These are phyloP conservation scores for Xylariaceae sp. DNA, from an alignment of 2,329 filamentous ascomycete species.

Conservation along the genomic window DNA sequence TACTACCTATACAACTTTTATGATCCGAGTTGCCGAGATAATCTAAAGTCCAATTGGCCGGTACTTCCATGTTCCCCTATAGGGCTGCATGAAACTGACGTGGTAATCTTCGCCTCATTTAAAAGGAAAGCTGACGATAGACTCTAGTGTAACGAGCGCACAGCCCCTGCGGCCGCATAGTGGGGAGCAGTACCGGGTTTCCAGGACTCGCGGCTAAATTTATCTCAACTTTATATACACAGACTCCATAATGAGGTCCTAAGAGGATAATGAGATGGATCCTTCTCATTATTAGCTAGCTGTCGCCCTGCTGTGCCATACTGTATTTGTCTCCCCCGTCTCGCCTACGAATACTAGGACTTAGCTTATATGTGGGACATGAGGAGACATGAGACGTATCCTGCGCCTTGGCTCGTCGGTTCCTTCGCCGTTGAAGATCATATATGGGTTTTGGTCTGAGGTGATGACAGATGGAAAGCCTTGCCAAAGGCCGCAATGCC, in stretches of 20 bases:
- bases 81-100: slow-evolving; percentile 13
- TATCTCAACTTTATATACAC: too few relatives aligned
- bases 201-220: too few relatives aligned
- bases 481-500: neutral
- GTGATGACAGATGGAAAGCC: neutral
- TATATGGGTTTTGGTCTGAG: slow-evolving; percentile 5
- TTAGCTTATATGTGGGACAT: slow-evolving; percentile 8
- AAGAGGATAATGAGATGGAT: neutral
- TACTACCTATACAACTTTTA: too few relatives aligned
- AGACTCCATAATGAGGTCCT: too few relatives aligned
- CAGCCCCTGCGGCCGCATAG: neutral
- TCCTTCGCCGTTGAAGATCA: slow-evolving; percentile 3
- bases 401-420: slow-evolving; percentile 1
- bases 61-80: too few relatives aligned
- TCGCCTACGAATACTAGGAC: slow-evolving; percentile 6
- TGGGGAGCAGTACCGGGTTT: too few relatives aligned
- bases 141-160: too few relatives aligned
- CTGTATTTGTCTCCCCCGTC: neutral
- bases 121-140: too few relatives aligned
- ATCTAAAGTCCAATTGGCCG: too few relatives aligned
- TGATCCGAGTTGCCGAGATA: too few relatives aligned
- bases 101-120: too few relatives aligned
- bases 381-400: neutral
- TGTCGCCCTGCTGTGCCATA: neutral
- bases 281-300: neutral